Evolutionary conservation across 768 basidiomycete species (phyloP), one percentile per base, ranked within the genome.

Genomic region (Crepidotus variabilis): DNA sequence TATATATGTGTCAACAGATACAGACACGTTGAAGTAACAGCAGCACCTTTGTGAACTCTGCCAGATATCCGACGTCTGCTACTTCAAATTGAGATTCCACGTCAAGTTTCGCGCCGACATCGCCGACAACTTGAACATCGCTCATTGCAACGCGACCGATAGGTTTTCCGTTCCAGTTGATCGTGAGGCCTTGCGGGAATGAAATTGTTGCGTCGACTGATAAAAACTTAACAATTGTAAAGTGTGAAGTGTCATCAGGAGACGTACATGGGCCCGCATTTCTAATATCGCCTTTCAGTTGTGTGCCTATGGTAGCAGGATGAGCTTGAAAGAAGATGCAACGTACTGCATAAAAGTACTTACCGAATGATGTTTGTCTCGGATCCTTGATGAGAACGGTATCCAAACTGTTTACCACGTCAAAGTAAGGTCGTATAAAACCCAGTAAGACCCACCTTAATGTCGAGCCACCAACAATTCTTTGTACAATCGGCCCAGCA

Each of bases 401-500:
- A 47, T 81, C 75, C 52, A 90, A 72, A 16, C 85, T 86, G 59
- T 46, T 36, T 45, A 45, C 28, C 51, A 54, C 13, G 24, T 34
- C 16, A 33, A 8, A 3, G 4, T 4, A 28, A 28, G 20, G 8
- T 18, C 21, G 2, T 43, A 16, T 13, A 2, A 20, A 6, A 51
- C n/a, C 23, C 21, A 51, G 16, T 6, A 49, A 23, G 20, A 49
- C 47, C 2, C 57, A 59, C 86, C 81, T 78, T 50, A 90, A 67
- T 7, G 73, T 66, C 16, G 85, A 80, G 16, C 75, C 81, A 5
- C 78, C 74, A 43, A 90, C 85, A 55, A 90, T 78, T 58, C 80
- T 82, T 66, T 90, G 86, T 5, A 90, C 88, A 54, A 91, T 88
- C 3, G 88, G 88, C 52, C 81, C 75, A 0, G 88, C 88, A 56